Evolutionary conservation across 345 rosid genomes (phyloP), one percentile per base, ranked within the genome.

Genomic region (Pugionium cornutum): DNA sequence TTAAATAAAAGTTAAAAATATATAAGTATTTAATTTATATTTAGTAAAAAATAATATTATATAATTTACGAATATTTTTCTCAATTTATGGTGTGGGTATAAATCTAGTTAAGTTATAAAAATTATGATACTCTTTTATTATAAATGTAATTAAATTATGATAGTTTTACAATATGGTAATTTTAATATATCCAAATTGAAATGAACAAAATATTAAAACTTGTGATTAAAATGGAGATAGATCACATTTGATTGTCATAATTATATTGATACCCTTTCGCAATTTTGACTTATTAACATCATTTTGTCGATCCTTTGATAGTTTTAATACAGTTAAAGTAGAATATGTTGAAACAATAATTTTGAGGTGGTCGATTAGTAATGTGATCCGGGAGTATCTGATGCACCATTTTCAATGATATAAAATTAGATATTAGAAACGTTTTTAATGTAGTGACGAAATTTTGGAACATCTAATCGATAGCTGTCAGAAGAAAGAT

Each of bases 381-480:
- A 41, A 9, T 64, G 43, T 50, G 51, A 49, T 49, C 8, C 49
- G 18, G 43, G 27, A 4, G 43, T 31, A 48, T 58, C 18, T 39
- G 50, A 58, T 40, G 7, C 59, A 41, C 10, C 31, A n/a, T 3
- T 34, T 34, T 47, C 7, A 35, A 39, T 35, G 40, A 11, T 52
- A 69, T 49, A 31, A 42, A 43, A 60, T 6, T 27, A 7, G 49
- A 35, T 53, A 9, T 43, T 8, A 53, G 46, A 53, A 27, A 61
- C 54, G 18, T 61, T 61, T 43, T 53, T 35, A 18, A 29, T 36
- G 28, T 41, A 26, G 18, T 33, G 53, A 68, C 66, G 44, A 25
- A 26, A 57, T 36, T 33, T 37, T 25, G 18, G 10, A 6, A 11
- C 9, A 6, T 45, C 61, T 26, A 60, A 36, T 35, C 37, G n/a